Evolutionary conservation across 306 rosid species (phyloP), one percentile per base, ranked within the genome.

Genomic region (Casuarina glauca): DNA sequence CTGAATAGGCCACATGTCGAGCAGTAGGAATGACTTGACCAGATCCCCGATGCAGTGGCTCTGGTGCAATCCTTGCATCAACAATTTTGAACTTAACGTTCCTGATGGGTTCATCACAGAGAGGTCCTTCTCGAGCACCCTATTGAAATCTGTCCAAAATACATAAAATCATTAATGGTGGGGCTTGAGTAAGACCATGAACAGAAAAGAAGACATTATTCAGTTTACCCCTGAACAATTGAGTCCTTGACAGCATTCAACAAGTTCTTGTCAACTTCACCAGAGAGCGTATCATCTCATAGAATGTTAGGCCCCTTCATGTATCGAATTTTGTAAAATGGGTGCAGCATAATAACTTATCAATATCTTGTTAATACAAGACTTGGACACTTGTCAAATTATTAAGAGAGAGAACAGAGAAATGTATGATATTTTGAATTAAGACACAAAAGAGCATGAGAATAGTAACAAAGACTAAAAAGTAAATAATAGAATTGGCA

Each of bases 91-190:
- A 93, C 86, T 95, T 93, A 6, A 95, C 99, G 67, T 95, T 95
- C 84, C 99, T 87, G 48, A 95, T 93, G 78, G 99, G 99, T 72
- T 95, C 99, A 82, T 95, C 99, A 74, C 99, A 95, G 13, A 95
- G 88, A 26, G 99, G 99, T 78, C 99, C 99, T 85, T 95, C 99
- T 72, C 97, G 88, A 78, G 99, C 99, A 78, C 97, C 99, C 99
- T 97, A 95, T 69, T 95, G 97, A 82, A 93, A 95, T 87, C 99
- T 95, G 90, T 70, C 73, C 61, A 75, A 77, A 81, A 76, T 39
- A 76, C 66, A 82, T 9, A 54, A 67, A 60, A 70, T 16, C 73
- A 76, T 55, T 38, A 67, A 62, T 77, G 60, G 69, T 58, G 45
- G 32, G 69, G 36, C 67, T 55, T 10, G 39, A 78, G 81, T 19